phyloP scores from a whole-genome alignment of 2,329 filamentous ascomycete species.

The Xylariaceae sp. region DNA sequence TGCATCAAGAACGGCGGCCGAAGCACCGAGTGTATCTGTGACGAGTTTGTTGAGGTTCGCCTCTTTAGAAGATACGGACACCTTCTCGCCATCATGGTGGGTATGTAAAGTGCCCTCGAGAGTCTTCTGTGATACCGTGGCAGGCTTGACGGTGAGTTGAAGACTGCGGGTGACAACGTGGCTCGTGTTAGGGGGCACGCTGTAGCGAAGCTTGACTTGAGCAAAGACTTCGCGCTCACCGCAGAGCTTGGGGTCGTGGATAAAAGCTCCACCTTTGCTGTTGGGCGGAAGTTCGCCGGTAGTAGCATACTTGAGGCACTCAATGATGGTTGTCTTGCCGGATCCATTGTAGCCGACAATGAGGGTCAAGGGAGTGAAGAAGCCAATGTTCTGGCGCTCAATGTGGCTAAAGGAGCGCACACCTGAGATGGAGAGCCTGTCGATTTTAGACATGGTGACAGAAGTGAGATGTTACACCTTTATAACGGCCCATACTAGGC shows the following conservation, averaged over 20 bases:
- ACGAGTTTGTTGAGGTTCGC: slow-evolving; percentile 79
- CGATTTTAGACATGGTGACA: slow-evolving; percentile 66
- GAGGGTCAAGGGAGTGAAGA: slow-evolving; percentile 84
- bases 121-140: slow-evolving; percentile 69
- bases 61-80: slow-evolving; percentile 71
- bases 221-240: slow-evolving; percentile 86
- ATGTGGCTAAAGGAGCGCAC: slow-evolving; percentile 78
- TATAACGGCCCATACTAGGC: slow-evolving; percentile 6
- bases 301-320: slow-evolving; percentile 96
- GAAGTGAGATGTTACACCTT: slow-evolving; percentile 4
- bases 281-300: slow-evolving; percentile 91
- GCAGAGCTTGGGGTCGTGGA: slow-evolving; percentile 91
- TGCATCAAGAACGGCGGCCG: slow-evolving; percentile 80
- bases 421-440: slow-evolving; percentile 81
- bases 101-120: slow-evolving; percentile 75
- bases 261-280: slow-evolving; percentile 83
- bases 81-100: slow-evolving; percentile 72
- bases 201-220: slow-evolving; percentile 86
- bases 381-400: slow-evolving; percentile 72
- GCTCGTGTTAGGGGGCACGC: slow-evolving; percentile 67
- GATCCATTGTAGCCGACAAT: slow-evolving; percentile 98
- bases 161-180: slow-evolving; percentile 81
- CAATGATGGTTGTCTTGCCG: slow-evolving; percentile 97
- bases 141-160: slow-evolving; percentile 82
- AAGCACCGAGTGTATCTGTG: slow-evolving; percentile 82